phyloP scores from a whole-genome alignment of 805 yeast species.

The Ogataea glucozyma region DNA sequence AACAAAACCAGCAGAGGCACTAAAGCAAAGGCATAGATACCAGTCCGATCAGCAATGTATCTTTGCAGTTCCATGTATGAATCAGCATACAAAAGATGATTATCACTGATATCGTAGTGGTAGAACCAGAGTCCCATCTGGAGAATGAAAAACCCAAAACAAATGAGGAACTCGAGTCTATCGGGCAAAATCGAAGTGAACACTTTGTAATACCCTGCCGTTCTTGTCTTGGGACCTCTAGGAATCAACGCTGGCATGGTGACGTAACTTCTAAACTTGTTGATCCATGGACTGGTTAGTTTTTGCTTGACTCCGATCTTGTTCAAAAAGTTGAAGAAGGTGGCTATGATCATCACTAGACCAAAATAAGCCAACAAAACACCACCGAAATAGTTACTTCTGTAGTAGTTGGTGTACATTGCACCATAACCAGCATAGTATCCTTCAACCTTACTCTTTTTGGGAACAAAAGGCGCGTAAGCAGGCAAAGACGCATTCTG shows the following conservation, averaged over 20 bases:
- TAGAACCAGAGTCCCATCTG: constrained; percentile 27
- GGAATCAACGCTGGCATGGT: constrained; percentile 42
- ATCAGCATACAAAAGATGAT: constrained; percentile 30
- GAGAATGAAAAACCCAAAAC: constrained; percentile 28
- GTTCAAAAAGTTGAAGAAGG: constrained; percentile 35
- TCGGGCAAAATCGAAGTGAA: constrained; percentile 33
- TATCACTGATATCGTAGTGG: constrained; percentile 16
- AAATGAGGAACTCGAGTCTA: constrained; percentile 35
- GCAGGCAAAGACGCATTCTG: constrained; percentile 15
- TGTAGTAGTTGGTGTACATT: constrained; percentile 29
- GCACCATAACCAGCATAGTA: constrained; percentile 14
- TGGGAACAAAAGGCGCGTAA: constrained; percentile 18
- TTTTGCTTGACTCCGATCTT: constrained; percentile 31
- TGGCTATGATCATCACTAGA: constrained; percentile 39
- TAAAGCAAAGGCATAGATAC: constrained; percentile 40
- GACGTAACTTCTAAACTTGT: constrained; percentile 36
- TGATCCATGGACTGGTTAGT: constrained; percentile 35
- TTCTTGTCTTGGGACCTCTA: constrained; percentile 21
- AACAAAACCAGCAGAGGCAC: constrained; percentile 47
- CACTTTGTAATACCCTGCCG: constrained; percentile 18
- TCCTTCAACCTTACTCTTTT: constrained; percentile 11
- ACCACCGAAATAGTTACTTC: constrained; percentile 36
- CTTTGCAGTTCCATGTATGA: constrained; percentile 37
- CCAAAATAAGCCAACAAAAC: constrained; percentile 40
- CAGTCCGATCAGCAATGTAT: constrained; percentile 38